Evolutionary conservation across 768 basidiomycete genomes (phyloP), one percentile per base, ranked within the genome.

Genomic region (Ephemerocybe angulata): DNA sequence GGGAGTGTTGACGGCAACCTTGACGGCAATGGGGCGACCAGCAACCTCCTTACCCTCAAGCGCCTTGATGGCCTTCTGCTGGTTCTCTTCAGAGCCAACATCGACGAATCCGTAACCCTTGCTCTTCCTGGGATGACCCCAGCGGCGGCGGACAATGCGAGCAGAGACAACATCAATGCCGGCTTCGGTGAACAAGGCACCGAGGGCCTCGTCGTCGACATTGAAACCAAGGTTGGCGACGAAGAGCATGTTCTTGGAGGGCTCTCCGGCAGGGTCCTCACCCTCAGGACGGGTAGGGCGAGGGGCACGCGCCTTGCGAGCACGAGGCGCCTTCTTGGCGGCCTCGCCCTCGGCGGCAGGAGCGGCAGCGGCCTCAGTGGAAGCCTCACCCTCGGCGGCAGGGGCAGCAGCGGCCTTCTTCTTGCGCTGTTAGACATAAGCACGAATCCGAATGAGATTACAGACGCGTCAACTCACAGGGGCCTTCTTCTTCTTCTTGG

Each of bases 61-160:
- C 60, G 84, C 83, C 54, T 84, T 84, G 59, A 99, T 88, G 51
- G 93, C 96, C 76, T 93, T 93, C 70, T 86, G 71, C 77, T 99
- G 96, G 72, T 94, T 86, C 63, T 85, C 89, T 71, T 93, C 87
- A 62, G 76, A 76, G 58, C 89, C 92, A 59, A 97, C 92, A 63
- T 98, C 95, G 67, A 99, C 96, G 66, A 99, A 99, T 50, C 93
- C 96, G 71, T 95, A 98, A 54, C 96, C 96, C 74, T 96, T 96
- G 81, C 89, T 92, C 72, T 85, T 89, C 70, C 88, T 83, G 65
- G 88, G 87, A 40, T 83, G 82, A 3, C 91, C 92, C 80, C 83
- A 92, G 64, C 86, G 84, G 66, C 87, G 81, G 67, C 86, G 85
- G 63, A 98, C 92, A 60, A 99, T 89, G 61, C 90, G 90, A 58